phyloP scores from a whole-genome alignment of 805 yeast species.

The Barnettozyma sp. region DNA sequence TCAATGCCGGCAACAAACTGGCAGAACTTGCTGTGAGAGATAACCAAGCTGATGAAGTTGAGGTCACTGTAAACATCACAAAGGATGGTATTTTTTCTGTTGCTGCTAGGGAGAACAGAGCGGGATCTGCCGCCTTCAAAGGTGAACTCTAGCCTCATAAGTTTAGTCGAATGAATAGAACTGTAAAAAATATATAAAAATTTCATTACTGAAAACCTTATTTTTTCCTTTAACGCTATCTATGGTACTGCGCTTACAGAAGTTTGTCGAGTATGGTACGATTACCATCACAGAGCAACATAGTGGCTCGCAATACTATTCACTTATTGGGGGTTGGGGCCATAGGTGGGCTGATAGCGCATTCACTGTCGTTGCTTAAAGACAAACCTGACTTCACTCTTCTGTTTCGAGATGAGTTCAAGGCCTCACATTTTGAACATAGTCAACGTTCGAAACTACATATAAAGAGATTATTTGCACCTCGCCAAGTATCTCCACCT shows the following conservation, averaged over 20 bases:
- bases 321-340: slow-evolving; percentile 25
- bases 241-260: too few relatives aligned
- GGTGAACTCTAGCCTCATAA: slow-evolving; percentile 34
- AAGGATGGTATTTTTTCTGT: slow-evolving; percentile 55
- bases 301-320: slow-evolving; percentile 2
- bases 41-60: slow-evolving; percentile 61
- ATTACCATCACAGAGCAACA: background rate
- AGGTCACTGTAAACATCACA: slow-evolving; percentile 47
- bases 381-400: slow-evolving; percentile 17
- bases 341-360: slow-evolving; percentile 24
- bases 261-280: too few relatives aligned
- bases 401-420: slow-evolving; percentile 18
- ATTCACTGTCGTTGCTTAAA: slow-evolving; percentile 18
- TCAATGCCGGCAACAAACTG: slow-evolving; percentile 64
- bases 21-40: slow-evolving; percentile 75
- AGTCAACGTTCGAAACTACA: slow-evolving; percentile 14
- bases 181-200: too few relatives aligned
- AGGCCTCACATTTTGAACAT: slow-evolving; percentile 15
- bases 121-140: slow-evolving; percentile 49
- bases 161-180: slow-evolving; percentile 1
- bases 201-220: too few relatives aligned
- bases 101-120: slow-evolving; percentile 56
- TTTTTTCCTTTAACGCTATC: too few relatives aligned
- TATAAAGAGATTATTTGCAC: slow-evolving; percentile 19
- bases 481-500: slow-evolving; percentile 10